Base-by-base conservation (phyloP, 1,284 basidiomycete species). In the Rhizopogon parksii region DNA sequence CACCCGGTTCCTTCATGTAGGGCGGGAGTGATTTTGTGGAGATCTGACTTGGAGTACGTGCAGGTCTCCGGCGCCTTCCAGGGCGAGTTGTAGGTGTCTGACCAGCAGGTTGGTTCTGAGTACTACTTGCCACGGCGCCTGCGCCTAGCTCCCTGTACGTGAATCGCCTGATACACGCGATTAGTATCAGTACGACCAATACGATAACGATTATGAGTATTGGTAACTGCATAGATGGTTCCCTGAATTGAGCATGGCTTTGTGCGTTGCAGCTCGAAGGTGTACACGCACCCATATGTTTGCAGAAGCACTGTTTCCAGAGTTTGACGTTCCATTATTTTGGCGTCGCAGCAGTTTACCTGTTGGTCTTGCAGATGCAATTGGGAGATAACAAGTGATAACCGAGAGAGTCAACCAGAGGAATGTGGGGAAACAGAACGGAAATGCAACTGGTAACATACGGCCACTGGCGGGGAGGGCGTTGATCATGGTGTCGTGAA, bases 1-100 rank as follows among this genome's bases (percentile, higher is more conserved):
- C 86, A 7, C 86, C 87, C 0, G 86, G 85, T 57, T 89, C 86
- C 64, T 87, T 88, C 70, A 80, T 85, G 59, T 89, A 89, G 21
- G 74, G 77, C 4, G 86, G 87, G 36, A 90, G 63, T 1, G 82
- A 86, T 40, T 75, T 78, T 12, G 85, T 87, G 12, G 84, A 87
- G 50, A 88, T 80, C 62, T 87, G 85, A 46, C 78, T 79, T 1
- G 77, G 71, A 0, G 75, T 77, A 35, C 77, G 66, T 15, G 79
- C 69, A 12, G 75, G 75, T 47, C 83, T 68, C 27, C 85, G 69
- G 2, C 71, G 59, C 47, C 77, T 67, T 32, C 57, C 39, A n/a
- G 49, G 27, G 7, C 37, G 58, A 4, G 37, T 17, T 35, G 45
- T 15, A 37, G 19, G 37, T 8, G 43, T 6, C 27, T 45, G 11